A percentile compares a stretch with the other conserved stretches of the same genome.
Conservation (phyloP, 352 stramenopile genomes). For the Phytophthora hybrid region DNA sequence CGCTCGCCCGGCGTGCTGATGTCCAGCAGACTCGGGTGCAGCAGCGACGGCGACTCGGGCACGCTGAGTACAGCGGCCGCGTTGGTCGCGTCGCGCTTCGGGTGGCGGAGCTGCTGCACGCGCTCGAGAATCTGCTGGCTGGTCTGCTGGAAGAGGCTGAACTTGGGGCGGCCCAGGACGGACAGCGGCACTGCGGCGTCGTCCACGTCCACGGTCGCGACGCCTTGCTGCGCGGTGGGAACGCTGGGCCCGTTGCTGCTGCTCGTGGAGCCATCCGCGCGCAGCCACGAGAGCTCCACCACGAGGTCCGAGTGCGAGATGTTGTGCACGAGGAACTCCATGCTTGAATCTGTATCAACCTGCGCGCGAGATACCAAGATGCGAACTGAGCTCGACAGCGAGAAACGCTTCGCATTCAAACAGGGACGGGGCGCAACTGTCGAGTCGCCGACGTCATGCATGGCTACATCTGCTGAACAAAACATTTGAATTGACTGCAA, state of each 20-base stretch:
- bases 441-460: conserved; percentile 17
- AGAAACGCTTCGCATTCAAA: conserved; percentile 13
- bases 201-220: conserved; percentile 26
- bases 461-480: conserved; percentile 3
- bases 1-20: conserved; percentile 45
- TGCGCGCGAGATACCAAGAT: conserved; percentile 22
- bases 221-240: conserved; percentile 4
- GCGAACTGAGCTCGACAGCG: no score
- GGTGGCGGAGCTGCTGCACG: conserved; percentile 56
- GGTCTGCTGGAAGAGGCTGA: conserved; percentile 89
- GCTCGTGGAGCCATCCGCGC: conserved; percentile 37
- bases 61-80: conserved; percentile 32
- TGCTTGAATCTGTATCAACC: conserved; percentile 35
- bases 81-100: conserved; percentile 19
- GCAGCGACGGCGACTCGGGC: conserved; percentile 48
- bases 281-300: conserved; percentile 88
- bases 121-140: conserved; percentile 75
- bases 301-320: conserved; percentile 97
- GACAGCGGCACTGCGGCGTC: conserved; percentile 49
- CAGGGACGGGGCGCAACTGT: conserved; percentile 9
- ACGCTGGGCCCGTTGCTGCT: conserved; percentile 25
- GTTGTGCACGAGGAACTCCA: conserved; percentile 98
- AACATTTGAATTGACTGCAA: conserved; percentile 22
- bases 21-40: conserved; percentile 73
- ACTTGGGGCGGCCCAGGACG: conserved; percentile 86